Percentiles rank a stretch among this genome's conserved stretches.
phyloP scores from a whole-genome alignment of 2,329 filamentous ascomycete genomes.

The Scedosporium dehoogii region DNA sequence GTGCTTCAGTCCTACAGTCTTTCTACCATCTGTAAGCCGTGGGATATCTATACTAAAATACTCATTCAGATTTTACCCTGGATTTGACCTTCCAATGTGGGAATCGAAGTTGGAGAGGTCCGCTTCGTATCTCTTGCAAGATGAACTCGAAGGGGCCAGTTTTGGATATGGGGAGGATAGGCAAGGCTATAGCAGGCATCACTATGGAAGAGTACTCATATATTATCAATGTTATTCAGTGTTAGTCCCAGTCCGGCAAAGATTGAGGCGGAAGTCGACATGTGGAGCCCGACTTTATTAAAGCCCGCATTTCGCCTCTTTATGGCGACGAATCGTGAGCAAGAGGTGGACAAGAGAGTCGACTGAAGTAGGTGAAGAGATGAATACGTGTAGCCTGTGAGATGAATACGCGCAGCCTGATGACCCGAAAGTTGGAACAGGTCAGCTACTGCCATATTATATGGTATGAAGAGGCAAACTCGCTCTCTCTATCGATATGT shows the following conservation, averaged over 20 bases:
- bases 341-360: neutral
- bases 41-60: too few relatives aligned
- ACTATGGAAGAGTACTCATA: neutral
- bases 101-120: too few relatives aligned
- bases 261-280: neutral
- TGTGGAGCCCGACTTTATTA: neutral
- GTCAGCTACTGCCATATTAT: neutral
- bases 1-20: neutral
- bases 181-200: neutral
- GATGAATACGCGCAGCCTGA: neutral
- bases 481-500: too few relatives aligned
- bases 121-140: too few relatives aligned
- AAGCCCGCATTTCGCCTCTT: neutral
- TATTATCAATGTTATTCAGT: neutral
- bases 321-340: neutral
- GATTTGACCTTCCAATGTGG: neutral
- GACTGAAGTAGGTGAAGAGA: neutral
- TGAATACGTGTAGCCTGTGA: neutral
- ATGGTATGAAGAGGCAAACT: too few relatives aligned
- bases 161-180: neutral
- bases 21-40: neutral
- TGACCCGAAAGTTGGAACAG: neutral
- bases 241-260: neutral
- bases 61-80: neutral
- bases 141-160: neutral